Conservation (phyloP, 768 basidiomycete genomes). For the Kwoniella heveanensis region DNA sequence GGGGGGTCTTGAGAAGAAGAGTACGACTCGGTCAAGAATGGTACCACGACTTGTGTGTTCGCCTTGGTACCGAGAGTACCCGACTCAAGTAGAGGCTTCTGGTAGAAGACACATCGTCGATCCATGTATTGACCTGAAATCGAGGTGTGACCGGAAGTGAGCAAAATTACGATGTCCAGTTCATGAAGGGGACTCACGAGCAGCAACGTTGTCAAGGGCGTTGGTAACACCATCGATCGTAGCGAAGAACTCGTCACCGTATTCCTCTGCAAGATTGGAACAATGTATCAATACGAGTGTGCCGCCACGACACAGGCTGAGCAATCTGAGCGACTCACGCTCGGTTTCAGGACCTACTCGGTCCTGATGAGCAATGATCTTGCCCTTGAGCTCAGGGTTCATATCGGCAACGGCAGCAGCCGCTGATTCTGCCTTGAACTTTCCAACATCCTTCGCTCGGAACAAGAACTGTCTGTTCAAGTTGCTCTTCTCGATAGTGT, state of each 20-base stretch:
- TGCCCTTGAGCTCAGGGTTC: constrained; percentile 86
- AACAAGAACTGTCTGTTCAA: constrained; percentile 98
- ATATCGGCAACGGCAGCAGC: constrained; percentile 88
- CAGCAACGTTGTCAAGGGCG: constrained; percentile 93
- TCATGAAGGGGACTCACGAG: no score
- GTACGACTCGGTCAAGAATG: constrained; percentile 93
- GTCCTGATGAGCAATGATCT: constrained; percentile 86
- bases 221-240: constrained; percentile 92
- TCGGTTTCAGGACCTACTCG: constrained; percentile 91
- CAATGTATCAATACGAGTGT: background rate
- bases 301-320: background rate
- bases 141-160: no score
- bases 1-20: constrained; percentile 98
- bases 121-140: constrained; percentile 97
- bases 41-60: constrained; percentile 92
- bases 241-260: constrained; percentile 84
- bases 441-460: constrained; percentile 90
- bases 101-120: constrained; percentile 92
- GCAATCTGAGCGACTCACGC: constrained; percentile 62
- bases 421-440: constrained; percentile 95
- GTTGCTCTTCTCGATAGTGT: constrained; percentile 99
- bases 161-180: no score
- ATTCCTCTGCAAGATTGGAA: constrained; percentile 66
- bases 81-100: constrained; percentile 93
- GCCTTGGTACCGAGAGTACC: constrained; percentile 98